Evolutionary conservation across 2,329 filamentous ascomycete species (phyloP).

Genomic region (Tothia fuscella): DNA sequence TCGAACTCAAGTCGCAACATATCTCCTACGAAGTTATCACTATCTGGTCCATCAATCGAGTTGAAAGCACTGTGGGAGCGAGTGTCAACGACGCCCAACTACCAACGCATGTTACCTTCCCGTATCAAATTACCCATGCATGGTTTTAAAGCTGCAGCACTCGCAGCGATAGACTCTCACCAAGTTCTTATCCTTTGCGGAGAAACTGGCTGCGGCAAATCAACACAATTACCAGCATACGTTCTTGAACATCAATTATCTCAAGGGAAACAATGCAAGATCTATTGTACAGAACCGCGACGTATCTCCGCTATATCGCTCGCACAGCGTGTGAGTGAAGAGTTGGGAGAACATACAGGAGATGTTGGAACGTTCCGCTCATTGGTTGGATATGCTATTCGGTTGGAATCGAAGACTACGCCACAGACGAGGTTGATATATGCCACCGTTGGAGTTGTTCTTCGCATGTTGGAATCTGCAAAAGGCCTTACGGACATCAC

Average conservation of each 20-base stretch:
- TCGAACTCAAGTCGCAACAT: constrained; percentile 20
- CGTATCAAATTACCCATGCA: constrained; percentile 84
- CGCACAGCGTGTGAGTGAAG: constrained; percentile 84
- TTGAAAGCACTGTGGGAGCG: constrained; percentile 39
- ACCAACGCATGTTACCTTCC: constrained; percentile 65
- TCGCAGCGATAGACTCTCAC: constrained; percentile 63
- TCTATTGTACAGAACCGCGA: constrained; percentile 90
- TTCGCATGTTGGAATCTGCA: constrained; percentile 89
- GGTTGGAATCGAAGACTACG: constrained; percentile 77
- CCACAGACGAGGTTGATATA: constrained; percentile 77
- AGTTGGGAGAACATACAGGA: constrained; percentile 72
- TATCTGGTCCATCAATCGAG: constrained; percentile 22
- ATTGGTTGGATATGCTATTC: constrained; percentile 86
- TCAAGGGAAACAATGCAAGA: constrained; percentile 70
- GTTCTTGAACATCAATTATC: constrained; percentile 80
- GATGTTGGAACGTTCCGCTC: constrained; percentile 76
- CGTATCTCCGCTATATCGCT: constrained; percentile 94
- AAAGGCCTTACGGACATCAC: constrained; percentile 81
- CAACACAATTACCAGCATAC: constrained; percentile 92
- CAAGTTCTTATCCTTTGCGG: constrained; percentile 91
- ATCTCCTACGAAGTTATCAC: constrained; percentile 14
- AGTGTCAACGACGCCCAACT: constrained; percentile 42
- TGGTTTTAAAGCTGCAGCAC: constrained; percentile 65
- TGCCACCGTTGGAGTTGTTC: constrained; percentile 83
- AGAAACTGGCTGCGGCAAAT: constrained; percentile 95